These are phyloP conservation scores for Exophiala xenobiotica DNA, from an alignment of 2,329 filamentous ascomycete genomes.

Conservation along the genomic window DNA sequence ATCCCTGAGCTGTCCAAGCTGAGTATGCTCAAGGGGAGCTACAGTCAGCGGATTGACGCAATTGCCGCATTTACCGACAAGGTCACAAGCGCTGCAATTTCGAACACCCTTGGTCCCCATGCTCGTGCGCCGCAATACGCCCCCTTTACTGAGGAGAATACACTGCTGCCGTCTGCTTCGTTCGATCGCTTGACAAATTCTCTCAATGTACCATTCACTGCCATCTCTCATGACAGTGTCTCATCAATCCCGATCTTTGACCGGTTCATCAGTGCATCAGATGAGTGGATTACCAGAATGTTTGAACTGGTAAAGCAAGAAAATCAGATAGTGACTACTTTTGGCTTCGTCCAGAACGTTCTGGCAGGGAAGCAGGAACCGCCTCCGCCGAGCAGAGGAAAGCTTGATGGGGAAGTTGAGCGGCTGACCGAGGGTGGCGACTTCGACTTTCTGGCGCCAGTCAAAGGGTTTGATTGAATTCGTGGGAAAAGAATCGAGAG, in stretches of 20 bases:
- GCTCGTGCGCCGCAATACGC: background rate
- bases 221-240: slow-evolving; percentile 13
- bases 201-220: slow-evolving; percentile 7
- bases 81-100: slow-evolving; percentile 6
- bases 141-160: background rate
- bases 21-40: slow-evolving; percentile 25
- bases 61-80: slow-evolving; percentile 24
- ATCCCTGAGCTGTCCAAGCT: slow-evolving; percentile 23
- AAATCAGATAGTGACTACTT: slow-evolving; percentile 14
- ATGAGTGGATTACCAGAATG: slow-evolving; percentile 21
- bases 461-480: slow-evolving; percentile 8
- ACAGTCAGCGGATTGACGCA: slow-evolving; percentile 22
- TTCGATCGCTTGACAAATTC: slow-evolving; percentile 7
- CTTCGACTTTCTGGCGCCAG: slow-evolving; percentile 15
- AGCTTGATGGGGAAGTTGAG: background rate
- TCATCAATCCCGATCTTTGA: slow-evolving; percentile 12
- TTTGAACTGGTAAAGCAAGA: slow-evolving; percentile 11
- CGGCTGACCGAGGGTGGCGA: background rate
- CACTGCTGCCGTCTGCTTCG: background rate
- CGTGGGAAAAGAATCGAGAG: too few relatives aligned
- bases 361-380: slow-evolving; percentile 15
- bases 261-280: slow-evolving; percentile 13
- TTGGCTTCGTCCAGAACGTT: slow-evolving; percentile 23
- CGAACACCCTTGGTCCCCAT: background rate
- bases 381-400: background rate